phyloP scores from a whole-genome alignment of 83 land plant species.

The Diphasiastrum complanatum region DNA sequence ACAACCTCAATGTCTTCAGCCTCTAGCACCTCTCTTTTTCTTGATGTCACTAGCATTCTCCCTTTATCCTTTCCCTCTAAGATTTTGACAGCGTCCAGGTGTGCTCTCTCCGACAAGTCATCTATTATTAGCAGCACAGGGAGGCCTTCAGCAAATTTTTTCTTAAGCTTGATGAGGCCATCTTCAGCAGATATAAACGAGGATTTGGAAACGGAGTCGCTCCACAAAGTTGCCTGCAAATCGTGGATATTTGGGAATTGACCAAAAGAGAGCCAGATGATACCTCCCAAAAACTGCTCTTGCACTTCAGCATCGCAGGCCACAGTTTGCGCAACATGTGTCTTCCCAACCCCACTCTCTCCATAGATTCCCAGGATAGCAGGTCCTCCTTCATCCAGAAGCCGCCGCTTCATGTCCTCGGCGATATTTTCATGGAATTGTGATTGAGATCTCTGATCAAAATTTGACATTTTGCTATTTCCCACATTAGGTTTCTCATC shows the following conservation, averaged over 20 bases:
- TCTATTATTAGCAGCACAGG: slow-evolving; percentile 22
- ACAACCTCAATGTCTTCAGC: slow-evolving; percentile 5
- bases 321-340: slow-evolving; percentile 12
- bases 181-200: slow-evolving; percentile 17
- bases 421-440: neutral
- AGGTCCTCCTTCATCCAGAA: slow-evolving; percentile 14
- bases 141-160: neutral
- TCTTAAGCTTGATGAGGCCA: slow-evolving; percentile 9
- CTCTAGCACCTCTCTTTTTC: neutral
- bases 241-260: neutral
- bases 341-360: slow-evolving; percentile 19
- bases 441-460: too few relatives aligned
- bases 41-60: slow-evolving; percentile 19
- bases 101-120: slow-evolving; percentile 14
- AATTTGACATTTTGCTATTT: too few relatives aligned
- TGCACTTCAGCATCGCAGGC: slow-evolving; percentile 8
- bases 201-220: slow-evolving; percentile 5
- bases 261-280: slow-evolving; percentile 8
- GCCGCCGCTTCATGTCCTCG: slow-evolving; percentile 3
- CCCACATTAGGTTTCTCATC: too few relatives aligned
- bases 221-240: slow-evolving; percentile 21
- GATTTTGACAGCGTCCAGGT: slow-evolving; percentile 18
- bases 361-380: slow-evolving; percentile 15
- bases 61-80: slow-evolving; percentile 25
- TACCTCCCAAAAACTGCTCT: slow-evolving; percentile 16